phyloP scores from a whole-genome alignment of 805 yeast species.

The Cyberlindnera galapagoensis region DNA sequence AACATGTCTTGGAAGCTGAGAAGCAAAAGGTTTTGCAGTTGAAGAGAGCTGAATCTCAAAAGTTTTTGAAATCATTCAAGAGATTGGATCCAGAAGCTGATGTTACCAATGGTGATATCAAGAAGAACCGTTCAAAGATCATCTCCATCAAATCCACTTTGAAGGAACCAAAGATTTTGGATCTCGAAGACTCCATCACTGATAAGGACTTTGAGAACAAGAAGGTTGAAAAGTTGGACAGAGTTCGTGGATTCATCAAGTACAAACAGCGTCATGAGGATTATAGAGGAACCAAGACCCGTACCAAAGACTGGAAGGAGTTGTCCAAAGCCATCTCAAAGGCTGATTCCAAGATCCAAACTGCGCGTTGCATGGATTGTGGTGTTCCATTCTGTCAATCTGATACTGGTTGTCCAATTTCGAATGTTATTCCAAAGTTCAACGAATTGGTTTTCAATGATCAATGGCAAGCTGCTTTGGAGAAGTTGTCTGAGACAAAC shows the following conservation, averaged over 20 bases:
- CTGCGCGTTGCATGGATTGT: slow-evolving; percentile 99
- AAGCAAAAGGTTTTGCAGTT: slow-evolving; percentile 57
- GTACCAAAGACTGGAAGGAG: slow-evolving; percentile 91
- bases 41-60: slow-evolving; percentile 49
- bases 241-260: slow-evolving; percentile 86
- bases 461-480: slow-evolving; percentile 91
- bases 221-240: slow-evolving; percentile 63
- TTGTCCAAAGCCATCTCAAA: slow-evolving; percentile 73
- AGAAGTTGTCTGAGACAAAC: slow-evolving; percentile 89
- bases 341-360: slow-evolving; percentile 82
- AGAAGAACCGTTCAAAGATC: slow-evolving; percentile 23
- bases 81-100: slow-evolving; percentile 76
- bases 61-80: slow-evolving; percentile 61
- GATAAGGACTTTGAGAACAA: slow-evolving; percentile 62
- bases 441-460: slow-evolving; percentile 93
- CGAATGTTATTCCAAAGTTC: slow-evolving; percentile 97
- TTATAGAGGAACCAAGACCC: slow-evolving; percentile 68
- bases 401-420: slow-evolving; percentile 96
- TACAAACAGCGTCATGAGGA: slow-evolving; percentile 84
- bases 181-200: slow-evolving; percentile 81
- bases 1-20: slow-evolving; percentile 79
- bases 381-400: slow-evolving; percentile 99
- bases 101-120: slow-evolving; percentile 83
- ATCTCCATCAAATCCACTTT: slow-evolving; percentile 28
- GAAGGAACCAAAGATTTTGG: slow-evolving; percentile 78